These are phyloP conservation scores for Salix purpurea DNA, from an alignment of 345 rosid genomes.

Conservation along the genomic window DNA sequence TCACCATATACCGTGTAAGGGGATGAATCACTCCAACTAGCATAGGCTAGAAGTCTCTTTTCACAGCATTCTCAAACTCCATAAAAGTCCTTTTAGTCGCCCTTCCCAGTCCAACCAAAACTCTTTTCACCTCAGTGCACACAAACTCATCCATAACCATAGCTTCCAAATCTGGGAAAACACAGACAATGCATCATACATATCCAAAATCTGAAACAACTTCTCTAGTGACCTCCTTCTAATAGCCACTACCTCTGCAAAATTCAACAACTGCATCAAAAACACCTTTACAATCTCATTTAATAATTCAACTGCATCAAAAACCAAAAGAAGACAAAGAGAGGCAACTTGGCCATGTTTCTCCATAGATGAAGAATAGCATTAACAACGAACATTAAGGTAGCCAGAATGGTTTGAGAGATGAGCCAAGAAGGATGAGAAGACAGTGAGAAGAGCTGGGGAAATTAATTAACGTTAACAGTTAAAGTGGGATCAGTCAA, in stretches of 20 bases:
- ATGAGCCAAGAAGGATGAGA: too few species aligned
- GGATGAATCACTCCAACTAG: conserved; percentile 77
- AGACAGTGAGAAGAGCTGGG: too few species aligned
- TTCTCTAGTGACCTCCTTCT: conserved; percentile 81
- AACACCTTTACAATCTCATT: conserved; percentile 79
- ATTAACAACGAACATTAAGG: too few species aligned
- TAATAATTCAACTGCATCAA: conserved; percentile 20
- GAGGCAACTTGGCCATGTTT: too few species aligned
- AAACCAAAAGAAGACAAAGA: too few species aligned
- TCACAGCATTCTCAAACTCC: too few species aligned
- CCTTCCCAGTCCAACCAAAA: conserved; percentile 31
- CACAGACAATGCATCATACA: conserved; percentile 78
- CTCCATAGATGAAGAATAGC: too few species aligned
- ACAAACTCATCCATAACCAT: conserved; percentile 61
- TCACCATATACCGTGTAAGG: conserved; percentile 84
- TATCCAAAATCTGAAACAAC: conserved; percentile 85
- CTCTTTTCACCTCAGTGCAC: conserved; percentile 56
- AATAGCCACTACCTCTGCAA: conserved; percentile 82
- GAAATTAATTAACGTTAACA: too few species aligned
- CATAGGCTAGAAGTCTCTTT: too few species aligned
- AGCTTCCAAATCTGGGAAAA: conserved; percentile 43
- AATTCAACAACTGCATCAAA: conserved; percentile 82
- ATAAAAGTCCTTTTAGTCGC: too few species aligned
- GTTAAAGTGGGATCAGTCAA: too few species aligned
- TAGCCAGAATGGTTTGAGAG: too few species aligned